A percentile compares a stretch with the other conserved stretches of the same genome.
Conservation (phyloP, 2,329 filamentous ascomycete species). For the Amylocarpus encephaloides region DNA sequence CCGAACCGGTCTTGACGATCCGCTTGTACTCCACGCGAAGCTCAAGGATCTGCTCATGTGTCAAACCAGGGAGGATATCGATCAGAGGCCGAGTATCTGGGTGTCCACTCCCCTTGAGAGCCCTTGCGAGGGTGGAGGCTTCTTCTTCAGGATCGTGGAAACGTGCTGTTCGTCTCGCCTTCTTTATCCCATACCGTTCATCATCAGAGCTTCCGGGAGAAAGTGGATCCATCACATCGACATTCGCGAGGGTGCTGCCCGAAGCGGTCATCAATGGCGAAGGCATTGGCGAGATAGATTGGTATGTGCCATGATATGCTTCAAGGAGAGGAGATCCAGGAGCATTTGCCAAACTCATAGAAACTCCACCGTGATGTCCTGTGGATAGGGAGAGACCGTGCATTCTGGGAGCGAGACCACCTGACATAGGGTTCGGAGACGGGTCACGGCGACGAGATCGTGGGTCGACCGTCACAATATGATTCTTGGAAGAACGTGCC, state of each 20-base stretch:
- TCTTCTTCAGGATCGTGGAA: constrained; percentile 82
- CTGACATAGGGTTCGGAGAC: constrained; percentile 16
- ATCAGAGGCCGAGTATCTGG: constrained; percentile 68
- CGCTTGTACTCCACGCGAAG: constrained; percentile 87
- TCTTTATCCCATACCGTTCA: constrained; percentile 36
- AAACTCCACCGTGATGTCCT: constrained; percentile 22
- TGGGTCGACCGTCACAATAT: constrained; percentile 29
- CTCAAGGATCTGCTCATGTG: constrained; percentile 81
- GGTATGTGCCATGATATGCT: constrained; percentile 88
- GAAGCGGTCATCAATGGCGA: constrained; percentile 61
- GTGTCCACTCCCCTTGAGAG: constrained; percentile 52
- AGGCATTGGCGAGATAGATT: constrained; percentile 91
- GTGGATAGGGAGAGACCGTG: constrained; percentile 28
- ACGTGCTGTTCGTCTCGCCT: constrained; percentile 51
- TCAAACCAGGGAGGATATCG: constrained; percentile 76
- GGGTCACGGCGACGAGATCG: constrained; percentile 22
- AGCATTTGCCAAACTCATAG: constrained; percentile 45
- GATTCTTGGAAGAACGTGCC: constrained; percentile 16
- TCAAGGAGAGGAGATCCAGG: constrained; percentile 83
- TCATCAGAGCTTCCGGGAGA: constrained; percentile 47
- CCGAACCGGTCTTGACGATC: constrained; percentile 69
- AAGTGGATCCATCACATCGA: constrained; percentile 41
- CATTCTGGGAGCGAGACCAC: constrained; percentile 25
- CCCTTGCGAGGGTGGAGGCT: constrained; percentile 67
- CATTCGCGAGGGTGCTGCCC: constrained; percentile 38